Percentiles rank a stretch among this genome's conserved stretches.
These are phyloP conservation scores for Atkinsonella texensis DNA, from an alignment of 2,329 filamentous ascomycete species.

Conservation along the genomic window DNA sequence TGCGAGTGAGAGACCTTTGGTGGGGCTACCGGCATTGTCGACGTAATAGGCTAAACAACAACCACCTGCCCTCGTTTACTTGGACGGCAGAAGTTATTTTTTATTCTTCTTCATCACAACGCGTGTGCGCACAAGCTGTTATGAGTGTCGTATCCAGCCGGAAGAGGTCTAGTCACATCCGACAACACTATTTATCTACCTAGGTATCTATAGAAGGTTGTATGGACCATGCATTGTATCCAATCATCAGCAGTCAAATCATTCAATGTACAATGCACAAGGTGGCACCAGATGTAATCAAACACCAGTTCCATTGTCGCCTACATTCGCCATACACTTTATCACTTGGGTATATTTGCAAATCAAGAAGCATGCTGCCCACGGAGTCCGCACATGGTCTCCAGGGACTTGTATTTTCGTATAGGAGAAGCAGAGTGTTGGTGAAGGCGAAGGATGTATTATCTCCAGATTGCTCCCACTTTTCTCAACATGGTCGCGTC, in stretches of 20 bases:
- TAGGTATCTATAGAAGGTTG: neutral
- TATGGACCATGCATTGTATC: neutral
- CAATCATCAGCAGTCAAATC: too few relatives aligned
- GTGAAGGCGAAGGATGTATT: neutral
- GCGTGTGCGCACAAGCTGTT: too few relatives aligned
- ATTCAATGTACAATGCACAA: neutral
- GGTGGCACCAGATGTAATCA: neutral
- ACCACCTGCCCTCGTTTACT: too few relatives aligned
- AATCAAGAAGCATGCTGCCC: neutral
- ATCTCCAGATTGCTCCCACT: neutral
- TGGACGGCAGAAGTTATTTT: too few relatives aligned
- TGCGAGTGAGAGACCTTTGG: too few relatives aligned
- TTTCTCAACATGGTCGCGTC: neutral
- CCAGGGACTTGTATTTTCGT: neutral
- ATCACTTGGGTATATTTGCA: conserved; percentile 1
- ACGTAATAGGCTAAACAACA: too few relatives aligned
- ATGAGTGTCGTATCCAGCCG: too few relatives aligned
- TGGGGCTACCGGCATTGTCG: too few relatives aligned
- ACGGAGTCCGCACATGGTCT: neutral
- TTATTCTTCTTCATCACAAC: too few relatives aligned
- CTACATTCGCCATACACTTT: neutral
- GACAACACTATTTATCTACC: neutral
- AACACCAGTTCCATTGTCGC: neutral
- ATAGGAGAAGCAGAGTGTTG: neutral
- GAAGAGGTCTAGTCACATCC: neutral